Evolutionary conservation across 2,329 filamentous ascomycete species (phyloP).

Genomic region (Podosphaera aphanis): DNA sequence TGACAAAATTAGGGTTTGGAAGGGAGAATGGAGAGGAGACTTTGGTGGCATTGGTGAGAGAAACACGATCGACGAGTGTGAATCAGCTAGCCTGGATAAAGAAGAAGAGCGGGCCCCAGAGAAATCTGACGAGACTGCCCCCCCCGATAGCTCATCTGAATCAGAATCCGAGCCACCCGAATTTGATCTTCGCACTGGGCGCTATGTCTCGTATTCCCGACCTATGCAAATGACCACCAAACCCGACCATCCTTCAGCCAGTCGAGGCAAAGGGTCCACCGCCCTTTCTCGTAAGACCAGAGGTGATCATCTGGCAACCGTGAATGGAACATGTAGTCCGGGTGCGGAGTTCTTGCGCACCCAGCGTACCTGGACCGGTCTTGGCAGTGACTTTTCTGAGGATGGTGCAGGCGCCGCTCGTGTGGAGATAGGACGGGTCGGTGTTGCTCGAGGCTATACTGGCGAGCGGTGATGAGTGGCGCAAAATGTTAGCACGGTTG

Average conservation of each 20-base stretch:
- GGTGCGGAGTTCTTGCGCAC: constrained; percentile 70
- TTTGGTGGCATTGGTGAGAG: constrained; percentile 38
- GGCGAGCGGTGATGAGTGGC: constrained; percentile 30
- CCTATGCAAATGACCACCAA: constrained; percentile 32
- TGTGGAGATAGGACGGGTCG: constrained; percentile 68
- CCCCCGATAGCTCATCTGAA: constrained; percentile 20
- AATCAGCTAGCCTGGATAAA: background rate
- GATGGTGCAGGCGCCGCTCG: constrained; percentile 36
- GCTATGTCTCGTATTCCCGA: constrained; percentile 54
- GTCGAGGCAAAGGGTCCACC: constrained; percentile 16
- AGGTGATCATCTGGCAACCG: constrained; percentile 51
- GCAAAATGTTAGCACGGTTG: too few relatives aligned
- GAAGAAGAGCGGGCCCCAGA: constrained; percentile 2
- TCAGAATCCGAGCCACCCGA: constrained; percentile 64
- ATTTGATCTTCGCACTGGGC: constrained; percentile 76
- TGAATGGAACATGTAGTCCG: constrained; percentile 74
- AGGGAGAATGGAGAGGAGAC: constrained; percentile 68
- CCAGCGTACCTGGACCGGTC: constrained; percentile 70
- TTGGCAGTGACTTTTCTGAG: constrained; percentile 66
- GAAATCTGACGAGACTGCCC: background rate
- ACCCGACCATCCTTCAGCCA: background rate
- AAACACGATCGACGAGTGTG: constrained; percentile 8
- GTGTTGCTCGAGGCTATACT: constrained; percentile 70
- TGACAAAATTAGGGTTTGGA: constrained; percentile 63
- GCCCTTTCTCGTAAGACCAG: constrained; percentile 39